Base-by-base conservation (phyloP, 805 yeast genomes). In the Yamadazyma insecticola region DNA sequence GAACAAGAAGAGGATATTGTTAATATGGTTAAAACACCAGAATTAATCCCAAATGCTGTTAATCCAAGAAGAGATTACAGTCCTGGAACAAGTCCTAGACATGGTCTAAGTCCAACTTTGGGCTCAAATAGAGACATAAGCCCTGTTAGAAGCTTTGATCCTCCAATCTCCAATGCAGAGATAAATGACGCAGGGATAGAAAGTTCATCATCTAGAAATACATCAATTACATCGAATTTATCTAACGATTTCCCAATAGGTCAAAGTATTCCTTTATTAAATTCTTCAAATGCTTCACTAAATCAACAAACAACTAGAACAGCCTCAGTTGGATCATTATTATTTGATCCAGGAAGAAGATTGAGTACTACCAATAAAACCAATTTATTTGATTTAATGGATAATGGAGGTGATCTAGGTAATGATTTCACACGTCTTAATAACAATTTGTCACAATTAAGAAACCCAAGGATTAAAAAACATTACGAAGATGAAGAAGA, bases 221-320 rank as follows among this genome's bases (percentile, higher is more conserved):
- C 51, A 6, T 54, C 60, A 2, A 17, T 46, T 10, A 28, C 44
- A 2, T 52, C 61, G 9, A 16, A 30, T 7, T 36, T 35, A 5
- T 46, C 55, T 1, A 22, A 34, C 26, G 50, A 48, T 22, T 15
- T 40, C 10, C 50, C 53, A 5, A 29, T 51, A 16, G 63, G 57
- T 6, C 63, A 54, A 35, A 51, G 51, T 4, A 41, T 59, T 14
- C 67, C 65, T 13, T 42, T 60, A 13, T 43, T 60, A 16, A 43
- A 39, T 8, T 37, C 45, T 28, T 57, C 65, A 2, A 43, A 46
- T 9, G 35, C 54, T 7, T 52, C 61, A 2, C 32, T 52, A 7
- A 15, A 31, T 7, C 32, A 31, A 6, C 30, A 24, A n/a, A 27
- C 22, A 20, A 33, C 33, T 8, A 27, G 51, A 23, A 53, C 53